Evolutionary conservation across 2,329 filamentous ascomycete genomes (phyloP), one percentile per base, ranked within the genome.

Genomic region (Calonectria crousiana): DNA sequence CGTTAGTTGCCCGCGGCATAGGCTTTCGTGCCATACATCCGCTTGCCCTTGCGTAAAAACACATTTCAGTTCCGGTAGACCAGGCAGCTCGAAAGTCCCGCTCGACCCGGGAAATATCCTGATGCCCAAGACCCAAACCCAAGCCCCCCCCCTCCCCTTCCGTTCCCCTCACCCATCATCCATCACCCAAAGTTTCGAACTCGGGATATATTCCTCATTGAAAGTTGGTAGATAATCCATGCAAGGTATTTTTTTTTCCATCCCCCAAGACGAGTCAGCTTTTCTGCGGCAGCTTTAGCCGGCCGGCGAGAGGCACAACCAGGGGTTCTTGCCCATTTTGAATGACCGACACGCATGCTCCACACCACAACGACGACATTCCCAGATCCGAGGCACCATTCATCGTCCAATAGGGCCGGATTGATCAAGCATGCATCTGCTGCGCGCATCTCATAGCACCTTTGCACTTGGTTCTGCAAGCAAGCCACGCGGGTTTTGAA

Each of bases 101-200:
- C 56, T 41, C n/a, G n/a, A 41, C 26, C 56, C 56, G 56, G 16
- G 56, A 41, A 62, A 62, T 62, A 41, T 62, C 56, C 34, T 62
- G 34, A 62, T 36, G 34, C 56, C 36, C 36, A 62, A 62, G 4
- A 16, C 23, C 41, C 18, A 41, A 9, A 2, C 52, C 52, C 18
- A 56, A 20, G 23, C 1, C n/a, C n/a, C 44, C 41, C 41, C 8
- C 1, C 41, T 10, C 20, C 41, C 41, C 41, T n/a, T n/a, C n/a
- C n/a, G n/a, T n/a, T n/a, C n/a, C n/a, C n/a, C n/a, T n/a, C n/a
- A n/a, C n/a, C n/a, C n/a, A n/a, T n/a, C n/a, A n/a, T n/a, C 30
- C 30, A 11, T 47, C 56, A 10, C 32, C 26, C 56, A 62, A 6
- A 38, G 36, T 41, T 62, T 62, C 34, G 34, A 62, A 38, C 56